Evolutionary conservation across 257 asterid genomes (phyloP).

Genomic region (Catharanthus roseus): DNA sequence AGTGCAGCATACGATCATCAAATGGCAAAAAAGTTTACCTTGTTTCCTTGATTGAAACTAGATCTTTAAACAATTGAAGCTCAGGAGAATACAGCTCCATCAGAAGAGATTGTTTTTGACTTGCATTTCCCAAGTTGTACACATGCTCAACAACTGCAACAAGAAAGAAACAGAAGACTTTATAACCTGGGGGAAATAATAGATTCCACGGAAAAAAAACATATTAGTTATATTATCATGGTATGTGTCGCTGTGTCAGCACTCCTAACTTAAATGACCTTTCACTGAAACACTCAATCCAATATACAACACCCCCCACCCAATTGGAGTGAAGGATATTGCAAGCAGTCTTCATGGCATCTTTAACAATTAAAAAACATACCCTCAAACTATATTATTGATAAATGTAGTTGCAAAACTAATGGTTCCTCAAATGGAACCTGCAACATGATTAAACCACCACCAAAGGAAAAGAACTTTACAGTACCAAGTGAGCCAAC

Average conservation of each 20-base stretch:
- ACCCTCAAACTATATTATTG: too few relatives aligned
- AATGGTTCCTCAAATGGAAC: background rate
- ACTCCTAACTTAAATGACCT: background rate
- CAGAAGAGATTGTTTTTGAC: conserved; percentile 84
- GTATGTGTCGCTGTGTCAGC: background rate
- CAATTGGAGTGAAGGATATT: background rate
- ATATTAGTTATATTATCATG: background rate
- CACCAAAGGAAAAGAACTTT: conserved; percentile 3
- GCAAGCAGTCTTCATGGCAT: too few relatives aligned
- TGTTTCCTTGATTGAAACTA: conserved; percentile 58
- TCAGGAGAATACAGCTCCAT: conserved; percentile 85
- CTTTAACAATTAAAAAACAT: too few relatives aligned
- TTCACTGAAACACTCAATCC: background rate
- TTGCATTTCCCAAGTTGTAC: conserved; percentile 68
- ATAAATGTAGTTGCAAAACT: too few relatives aligned
- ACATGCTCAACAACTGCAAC: conserved; percentile 83
- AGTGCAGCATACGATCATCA: background rate
- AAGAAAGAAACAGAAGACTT: background rate
- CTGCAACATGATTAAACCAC: background rate
- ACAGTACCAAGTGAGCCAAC: conserved; percentile 90
- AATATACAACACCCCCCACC: background rate
- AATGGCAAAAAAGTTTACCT: conserved; percentile 33
- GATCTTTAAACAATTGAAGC: conserved; percentile 78
- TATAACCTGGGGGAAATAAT: background rate
- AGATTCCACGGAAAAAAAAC: background rate